These are phyloP conservation scores for Nakazawaea sp. DNA, from an alignment of 805 yeast genomes.

Conservation along the genomic window DNA sequence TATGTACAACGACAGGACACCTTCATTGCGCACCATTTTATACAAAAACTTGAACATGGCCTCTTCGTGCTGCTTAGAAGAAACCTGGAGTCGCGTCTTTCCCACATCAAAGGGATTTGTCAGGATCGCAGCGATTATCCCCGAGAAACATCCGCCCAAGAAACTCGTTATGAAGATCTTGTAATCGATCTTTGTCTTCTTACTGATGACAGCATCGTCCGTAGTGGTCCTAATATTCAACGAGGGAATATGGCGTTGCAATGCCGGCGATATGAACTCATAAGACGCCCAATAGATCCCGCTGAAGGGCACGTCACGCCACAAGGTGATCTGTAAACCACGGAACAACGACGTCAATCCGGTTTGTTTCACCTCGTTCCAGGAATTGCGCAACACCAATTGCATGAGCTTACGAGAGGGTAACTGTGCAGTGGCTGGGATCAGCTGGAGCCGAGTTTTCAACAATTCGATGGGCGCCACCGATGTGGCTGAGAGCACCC, in stretches of 20 bases:
- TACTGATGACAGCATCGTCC: not conserved
- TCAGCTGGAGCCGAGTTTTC: constrained; percentile 87
- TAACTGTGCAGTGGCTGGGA: constrained; percentile 40
- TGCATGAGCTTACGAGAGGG: constrained; percentile 36
- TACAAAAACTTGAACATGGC: constrained; percentile 65
- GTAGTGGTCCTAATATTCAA: not conserved
- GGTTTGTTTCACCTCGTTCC: constrained; percentile 35
- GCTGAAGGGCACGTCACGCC: constrained; percentile 97
- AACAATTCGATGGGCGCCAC: constrained; percentile 85
- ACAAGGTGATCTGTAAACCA: constrained; percentile 81
- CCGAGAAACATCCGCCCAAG: constrained; percentile 77
- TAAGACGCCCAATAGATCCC: constrained; percentile 92
- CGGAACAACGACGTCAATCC: constrained; percentile 71
- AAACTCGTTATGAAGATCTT: constrained; percentile 57
- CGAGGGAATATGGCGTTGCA: constrained; percentile 19
- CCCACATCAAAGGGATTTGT: constrained; percentile 98
- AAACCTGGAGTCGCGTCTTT: constrained; percentile 81
- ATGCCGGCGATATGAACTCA: constrained; percentile 37
- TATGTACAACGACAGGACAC: constrained; percentile 74
- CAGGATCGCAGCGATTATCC: constrained; percentile 73
- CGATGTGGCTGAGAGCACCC: constrained; percentile 75
- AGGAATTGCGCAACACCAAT: constrained; percentile 30
- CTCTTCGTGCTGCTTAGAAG: constrained; percentile 33
- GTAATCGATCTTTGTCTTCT: constrained; percentile 15
- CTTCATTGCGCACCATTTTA: constrained; percentile 65